phyloP scores from a whole-genome alignment of 2,329 filamentous ascomycete species.

The Fusarium circinatum region DNA sequence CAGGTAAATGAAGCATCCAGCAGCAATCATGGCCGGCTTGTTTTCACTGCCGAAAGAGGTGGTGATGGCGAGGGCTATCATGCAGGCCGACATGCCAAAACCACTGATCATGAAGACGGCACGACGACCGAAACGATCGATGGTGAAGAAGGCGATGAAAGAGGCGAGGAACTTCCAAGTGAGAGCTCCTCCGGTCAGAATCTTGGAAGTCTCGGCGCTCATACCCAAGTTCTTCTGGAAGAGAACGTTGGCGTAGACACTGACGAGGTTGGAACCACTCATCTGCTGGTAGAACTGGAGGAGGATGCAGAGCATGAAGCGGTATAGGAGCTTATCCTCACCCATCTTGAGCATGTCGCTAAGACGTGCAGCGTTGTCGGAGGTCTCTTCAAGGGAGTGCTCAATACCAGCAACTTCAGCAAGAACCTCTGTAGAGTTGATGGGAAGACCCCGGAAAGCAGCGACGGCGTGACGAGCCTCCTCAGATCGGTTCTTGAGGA shows the following conservation, averaged over 20 bases:
- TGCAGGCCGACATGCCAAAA: constrained; percentile 41
- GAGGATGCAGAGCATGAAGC: constrained; percentile 48
- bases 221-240: constrained; percentile 44
- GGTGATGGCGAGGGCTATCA: constrained; percentile 42
- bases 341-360: constrained; percentile 59
- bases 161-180: constrained; percentile 49
- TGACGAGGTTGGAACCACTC: constrained; percentile 43
- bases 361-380: constrained; percentile 50
- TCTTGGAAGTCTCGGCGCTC: constrained; percentile 35
- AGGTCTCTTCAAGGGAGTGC: constrained; percentile 57
- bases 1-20: constrained; percentile 65
- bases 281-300: constrained; percentile 49
- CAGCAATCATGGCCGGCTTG: constrained; percentile 36
- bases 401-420: constrained; percentile 60
- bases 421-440: constrained; percentile 51
- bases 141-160: constrained; percentile 44
- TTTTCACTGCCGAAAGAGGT: constrained; percentile 38
- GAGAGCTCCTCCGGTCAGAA: constrained; percentile 41
- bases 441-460: constrained; percentile 51
- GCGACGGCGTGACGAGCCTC: constrained; percentile 50
- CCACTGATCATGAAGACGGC: constrained; percentile 42
- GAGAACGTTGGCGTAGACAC: constrained; percentile 46
- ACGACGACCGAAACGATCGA: constrained; percentile 45
- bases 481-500: constrained; percentile 46
- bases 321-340: constrained; percentile 61